Base-by-base conservation (phyloP, 345 rosid genomes). In the Passiflora organensis region DNA sequence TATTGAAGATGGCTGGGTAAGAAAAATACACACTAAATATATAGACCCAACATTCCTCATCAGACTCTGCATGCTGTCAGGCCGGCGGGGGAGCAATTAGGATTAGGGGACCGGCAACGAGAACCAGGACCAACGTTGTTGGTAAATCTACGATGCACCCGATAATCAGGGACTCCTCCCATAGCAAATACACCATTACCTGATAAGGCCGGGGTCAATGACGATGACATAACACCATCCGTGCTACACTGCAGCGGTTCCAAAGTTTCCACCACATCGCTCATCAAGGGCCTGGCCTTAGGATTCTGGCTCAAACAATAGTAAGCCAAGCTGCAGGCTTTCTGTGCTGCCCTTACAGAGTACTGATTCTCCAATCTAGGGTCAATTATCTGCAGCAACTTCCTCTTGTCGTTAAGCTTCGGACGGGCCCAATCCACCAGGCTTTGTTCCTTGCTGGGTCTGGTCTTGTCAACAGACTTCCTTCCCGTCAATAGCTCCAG, bases 341-440 rank as follows among this genome's bases (percentile, higher is more conserved):
- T 93, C 72, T 86, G 94, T 20, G 95, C 96, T 61, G 96, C 96
- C 64, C 84, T 80, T 52, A 83, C 86, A 1, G 94, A 86, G 76
- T 93, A 89, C 67, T 89, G 99, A 62, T 75, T 76, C 70, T 86
- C 89, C 76, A 89, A 72, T 72, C 89, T 80, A 16, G 91, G 96
- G 76, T 93, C 99, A 32, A 89, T 80, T 75, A 93, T 86, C 64
- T 82, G 96, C 60, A 91, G 79, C 58, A 88, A 52, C 50, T 86
- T 91, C 70, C 88, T 78, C 79, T 91, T 88, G 71, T 91, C 98
- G 18, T 88, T 91, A 67, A 93, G 48, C 73, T 93, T 86, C 6
- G 97, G 99, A 49, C 97, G 82, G 18, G 97, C 97, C 99, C 99
- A 93, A 64, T 89, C 99, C 38, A 89, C 96, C 71, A 93, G 64